phyloP scores from a whole-genome alignment of 768 basidiomycete genomes.

The Agaricus subrufescens region DNA sequence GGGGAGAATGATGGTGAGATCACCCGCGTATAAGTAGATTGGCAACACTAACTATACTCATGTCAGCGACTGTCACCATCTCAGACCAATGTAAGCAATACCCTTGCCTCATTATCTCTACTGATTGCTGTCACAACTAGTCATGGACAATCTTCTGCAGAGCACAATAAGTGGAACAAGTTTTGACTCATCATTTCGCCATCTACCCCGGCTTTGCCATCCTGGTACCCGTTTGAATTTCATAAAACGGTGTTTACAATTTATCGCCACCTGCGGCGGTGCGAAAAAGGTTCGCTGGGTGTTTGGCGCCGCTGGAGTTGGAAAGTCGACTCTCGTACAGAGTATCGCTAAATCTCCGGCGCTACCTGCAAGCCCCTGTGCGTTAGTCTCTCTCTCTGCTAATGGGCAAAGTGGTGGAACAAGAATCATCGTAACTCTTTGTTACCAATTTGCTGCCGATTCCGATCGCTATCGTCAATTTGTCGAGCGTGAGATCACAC shows the following conservation, averaged over 20 bases:
- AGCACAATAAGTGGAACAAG: too few relatives aligned
- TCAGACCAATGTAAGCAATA: too few relatives aligned
- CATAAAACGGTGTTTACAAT: not conserved
- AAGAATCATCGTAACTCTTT: not conserved
- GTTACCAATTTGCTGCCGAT: not conserved
- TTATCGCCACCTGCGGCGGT: not conserved
- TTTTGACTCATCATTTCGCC: not conserved
- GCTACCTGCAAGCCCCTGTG: not conserved
- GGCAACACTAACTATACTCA: too few relatives aligned
- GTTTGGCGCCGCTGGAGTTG: not conserved
- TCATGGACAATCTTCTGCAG: too few relatives aligned
- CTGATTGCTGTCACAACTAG: too few relatives aligned
- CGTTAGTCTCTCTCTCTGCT: not conserved
- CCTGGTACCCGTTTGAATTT: not conserved
- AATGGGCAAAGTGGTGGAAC: not conserved
- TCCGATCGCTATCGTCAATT: not conserved
- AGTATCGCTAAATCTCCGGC: not conserved
- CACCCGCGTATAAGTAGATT: too few relatives aligned
- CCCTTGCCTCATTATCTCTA: too few relatives aligned
- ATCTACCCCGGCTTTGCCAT: too few relatives aligned
- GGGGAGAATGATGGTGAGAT: too few relatives aligned
- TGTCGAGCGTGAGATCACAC: not conserved
- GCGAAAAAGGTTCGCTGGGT: not conserved
- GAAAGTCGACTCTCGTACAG: not conserved
- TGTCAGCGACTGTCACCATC: too few relatives aligned